Base-by-base conservation (phyloP, 345 rosid species). In the Syzygium aqueum region DNA sequence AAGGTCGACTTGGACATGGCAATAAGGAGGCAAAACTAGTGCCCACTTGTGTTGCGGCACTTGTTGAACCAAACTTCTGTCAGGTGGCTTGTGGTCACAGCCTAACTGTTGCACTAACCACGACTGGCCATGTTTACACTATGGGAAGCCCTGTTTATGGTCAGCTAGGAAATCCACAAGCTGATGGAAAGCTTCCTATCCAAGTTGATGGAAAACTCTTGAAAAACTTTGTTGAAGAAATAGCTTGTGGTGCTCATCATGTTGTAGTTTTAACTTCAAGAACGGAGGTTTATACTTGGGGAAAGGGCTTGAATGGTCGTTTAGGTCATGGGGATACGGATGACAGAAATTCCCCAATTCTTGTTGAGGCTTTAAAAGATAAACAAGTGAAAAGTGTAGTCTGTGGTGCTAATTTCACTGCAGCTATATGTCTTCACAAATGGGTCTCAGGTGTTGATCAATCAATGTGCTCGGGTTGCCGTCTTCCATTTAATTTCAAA, bases 251-350 rank as follows among this genome's bases (percentile, higher is more conserved):
- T 89, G 95, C 93, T 80, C 93, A 94, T 88, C 98, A 95, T 91
- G 93, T 93, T 87, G 96, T 94, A 57, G 96, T 94, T 89, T 89
- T 95, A 85, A 94, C 96, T 86, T 95, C 96, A 86, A 94, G 91
- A 91, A 93, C 96, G 16, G 98, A 95, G 90, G 98, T 95, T 88
- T 95, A 92, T 90, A 95, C 95, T 51, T 95, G 98, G 98, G 98
- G 98, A 86, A 95, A 95, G 88, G 98, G 98, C 85, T 93, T 94
- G 84, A 93, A 93, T 90, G 96, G 98, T 86, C 94, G 95, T 73
- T 89, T 95, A 85, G 96, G 96, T 84, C 98, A 94, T 59, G 98
- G 98, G 22, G 95, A 93, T 90, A 87, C 90, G 23, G 96, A 93
- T 86, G 98, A 95, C 90, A 92, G 93, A 84, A 94, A 90, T 90